phyloP scores from a whole-genome alignment of 805 yeast species.

The Blastobotrys mokoenaii region DNA sequence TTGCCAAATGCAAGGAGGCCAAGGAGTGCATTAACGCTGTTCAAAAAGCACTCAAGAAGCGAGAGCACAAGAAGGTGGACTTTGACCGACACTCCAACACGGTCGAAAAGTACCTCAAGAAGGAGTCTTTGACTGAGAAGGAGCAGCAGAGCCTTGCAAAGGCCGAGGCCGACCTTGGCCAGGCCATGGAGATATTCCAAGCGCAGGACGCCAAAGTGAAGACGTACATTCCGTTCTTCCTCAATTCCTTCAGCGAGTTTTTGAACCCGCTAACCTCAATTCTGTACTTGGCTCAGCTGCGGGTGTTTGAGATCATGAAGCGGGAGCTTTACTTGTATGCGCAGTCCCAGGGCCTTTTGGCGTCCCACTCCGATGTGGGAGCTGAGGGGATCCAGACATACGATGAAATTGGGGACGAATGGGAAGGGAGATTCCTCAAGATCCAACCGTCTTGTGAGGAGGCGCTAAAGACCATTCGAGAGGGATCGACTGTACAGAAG shows the following conservation, averaged over 20 bases:
- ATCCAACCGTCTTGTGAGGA: conserved; percentile 23
- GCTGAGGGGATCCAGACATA: conserved; percentile 9
- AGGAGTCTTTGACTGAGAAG: conserved; percentile 22
- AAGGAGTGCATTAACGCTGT: conserved; percentile 23
- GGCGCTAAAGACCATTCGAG: conserved; percentile 17
- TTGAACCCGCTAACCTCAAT: conserved; percentile 24
- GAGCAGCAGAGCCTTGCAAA: conserved; percentile 22
- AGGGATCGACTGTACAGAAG: conserved; percentile 23
- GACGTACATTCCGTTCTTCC: conserved; percentile 22
- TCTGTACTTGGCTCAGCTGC: conserved; percentile 22
- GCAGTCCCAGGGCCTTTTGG: conserved; percentile 19
- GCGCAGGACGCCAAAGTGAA: conserved; percentile 25
- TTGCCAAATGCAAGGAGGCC: conserved; percentile 17
- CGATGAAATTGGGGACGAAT: conserved; percentile 19
- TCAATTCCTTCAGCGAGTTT: conserved; percentile 25
- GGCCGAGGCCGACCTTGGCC: conserved; percentile 23
- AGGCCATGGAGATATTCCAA: conserved; percentile 24
- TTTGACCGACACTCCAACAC: conserved; percentile 27
- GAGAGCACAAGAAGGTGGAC: conserved; percentile 32
- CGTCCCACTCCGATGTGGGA: not conserved
- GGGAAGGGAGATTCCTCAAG: conserved; percentile 23
- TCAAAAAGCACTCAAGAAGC: conserved; percentile 26
- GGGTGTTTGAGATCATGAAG: conserved; percentile 19
- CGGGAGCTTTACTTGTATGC: conserved; percentile 17
- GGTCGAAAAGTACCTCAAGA: conserved; percentile 24